Evolutionary conservation across 306 rosid genomes (phyloP).

Genomic region (Pyrus pyrifolia): DNA sequence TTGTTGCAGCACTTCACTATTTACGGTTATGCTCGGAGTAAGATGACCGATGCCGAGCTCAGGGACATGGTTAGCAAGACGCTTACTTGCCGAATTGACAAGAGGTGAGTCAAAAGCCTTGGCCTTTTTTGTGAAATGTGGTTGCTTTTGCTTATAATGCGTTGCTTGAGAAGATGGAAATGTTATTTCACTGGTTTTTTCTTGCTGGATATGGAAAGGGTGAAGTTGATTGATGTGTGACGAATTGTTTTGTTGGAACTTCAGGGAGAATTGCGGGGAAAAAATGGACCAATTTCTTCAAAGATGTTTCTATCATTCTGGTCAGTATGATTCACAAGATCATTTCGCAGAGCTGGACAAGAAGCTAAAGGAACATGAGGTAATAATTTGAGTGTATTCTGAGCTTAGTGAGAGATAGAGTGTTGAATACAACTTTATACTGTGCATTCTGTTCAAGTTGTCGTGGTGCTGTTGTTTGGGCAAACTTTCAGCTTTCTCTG

Average conservation of each 20-base stretch:
- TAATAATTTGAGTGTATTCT: conserved; percentile 20
- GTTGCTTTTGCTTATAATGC: background rate
- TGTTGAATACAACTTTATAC: background rate
- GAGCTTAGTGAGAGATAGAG: background rate
- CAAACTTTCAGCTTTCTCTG: background rate
- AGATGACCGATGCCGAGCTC: conserved; percentile 84
- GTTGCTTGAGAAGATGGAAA: background rate
- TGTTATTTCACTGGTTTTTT: background rate
- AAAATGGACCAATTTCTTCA: conserved; percentile 78
- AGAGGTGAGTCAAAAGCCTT: conserved; percentile 39
- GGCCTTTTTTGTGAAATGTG: background rate
- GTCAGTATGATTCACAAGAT: conserved; percentile 83
- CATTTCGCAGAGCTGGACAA: conserved; percentile 65
- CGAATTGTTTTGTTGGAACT: conserved; percentile 17
- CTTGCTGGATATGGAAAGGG: background rate
- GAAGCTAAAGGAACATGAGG: conserved; percentile 86
- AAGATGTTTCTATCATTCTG: conserved; percentile 90
- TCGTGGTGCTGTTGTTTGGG: background rate
- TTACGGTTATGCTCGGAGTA: conserved; percentile 83
- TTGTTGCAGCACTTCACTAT: conserved; percentile 65
- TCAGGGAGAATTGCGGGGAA: conserved; percentile 78
- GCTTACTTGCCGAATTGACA: conserved; percentile 85
- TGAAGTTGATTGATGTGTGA: conserved; percentile 8
- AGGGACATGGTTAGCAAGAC: conserved; percentile 89
- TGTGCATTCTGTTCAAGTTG: background rate